Evolutionary conservation across 176 grass and related monocot genomes (phyloP).

Genomic region (Aegilops tauschii): DNA sequence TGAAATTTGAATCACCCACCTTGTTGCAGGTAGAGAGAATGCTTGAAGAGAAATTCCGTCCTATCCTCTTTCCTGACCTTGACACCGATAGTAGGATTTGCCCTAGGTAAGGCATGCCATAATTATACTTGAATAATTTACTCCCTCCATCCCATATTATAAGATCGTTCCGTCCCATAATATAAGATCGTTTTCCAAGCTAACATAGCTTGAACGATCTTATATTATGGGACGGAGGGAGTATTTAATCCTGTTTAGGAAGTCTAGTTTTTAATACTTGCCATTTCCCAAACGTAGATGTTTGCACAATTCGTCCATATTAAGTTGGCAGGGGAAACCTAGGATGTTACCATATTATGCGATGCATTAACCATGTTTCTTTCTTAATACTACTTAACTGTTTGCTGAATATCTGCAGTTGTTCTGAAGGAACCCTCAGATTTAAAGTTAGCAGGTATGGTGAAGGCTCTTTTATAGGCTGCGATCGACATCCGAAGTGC

Average conservation of each 20-base stretch:
- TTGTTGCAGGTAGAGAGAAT: conserved; percentile 82
- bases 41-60: conserved; percentile 78
- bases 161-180: no score
- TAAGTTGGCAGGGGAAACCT: conserved; percentile 8
- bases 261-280: background rate
- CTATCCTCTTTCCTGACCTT: conserved; percentile 70
- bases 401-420: conserved; percentile 54
- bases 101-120: conserved; percentile 62
- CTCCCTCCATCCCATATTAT: no score
- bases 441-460: conserved; percentile 80
- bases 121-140: background rate
- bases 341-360: background rate
- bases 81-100: conserved; percentile 57
- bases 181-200: no score
- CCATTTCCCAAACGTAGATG: background rate
- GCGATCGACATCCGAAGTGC: conserved; percentile 83
- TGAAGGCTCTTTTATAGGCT: conserved; percentile 87
- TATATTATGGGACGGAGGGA: no score
- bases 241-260: conserved; percentile 10
- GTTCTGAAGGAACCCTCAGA: conserved; percentile 74
- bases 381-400: conserved; percentile 17
- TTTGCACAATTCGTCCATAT: background rate
- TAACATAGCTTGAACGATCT: no score
- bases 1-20: background rate
- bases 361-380: conserved; percentile 10